Percentiles rank a stretch among this genome's conserved stretches.
Evolutionary conservation across 768 basidiomycete species (phyloP).

Genomic region (Suillus lakei): DNA sequence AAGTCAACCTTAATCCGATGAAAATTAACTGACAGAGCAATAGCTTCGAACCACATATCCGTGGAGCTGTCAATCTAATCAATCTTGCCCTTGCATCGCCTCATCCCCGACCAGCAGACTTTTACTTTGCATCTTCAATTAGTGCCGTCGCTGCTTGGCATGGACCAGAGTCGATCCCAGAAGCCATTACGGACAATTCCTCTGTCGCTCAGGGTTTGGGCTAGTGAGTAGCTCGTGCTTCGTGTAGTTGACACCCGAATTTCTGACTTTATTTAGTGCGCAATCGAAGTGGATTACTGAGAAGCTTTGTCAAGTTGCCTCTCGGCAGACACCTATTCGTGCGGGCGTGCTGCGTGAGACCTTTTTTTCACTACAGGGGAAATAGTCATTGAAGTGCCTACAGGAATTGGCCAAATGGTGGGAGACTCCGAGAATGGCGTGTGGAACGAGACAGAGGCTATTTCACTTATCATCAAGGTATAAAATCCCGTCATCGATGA

Average conservation of each 20-base stretch:
- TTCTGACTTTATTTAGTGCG: conserved; percentile 14
- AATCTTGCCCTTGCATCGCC: conserved; percentile 49
- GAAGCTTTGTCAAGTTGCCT: conserved; percentile 52
- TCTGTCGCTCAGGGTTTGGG: conserved; percentile 36
- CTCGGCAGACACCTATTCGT: conserved; percentile 27
- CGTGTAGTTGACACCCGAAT: not conserved
- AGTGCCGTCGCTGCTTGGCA: conserved; percentile 34
- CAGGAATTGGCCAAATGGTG: conserved; percentile 61
- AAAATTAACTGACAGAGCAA: conserved; percentile 8
- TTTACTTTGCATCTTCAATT: conserved; percentile 58
- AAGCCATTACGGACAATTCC: conserved; percentile 28
- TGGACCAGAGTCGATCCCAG: conserved; percentile 22
- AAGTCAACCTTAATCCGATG: not conserved
- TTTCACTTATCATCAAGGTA: conserved; percentile 37
- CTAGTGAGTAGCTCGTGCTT: conserved; percentile 31
- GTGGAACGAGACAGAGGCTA: conserved; percentile 57
- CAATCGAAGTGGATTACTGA: conserved; percentile 58
- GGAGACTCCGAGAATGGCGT: conserved; percentile 53
- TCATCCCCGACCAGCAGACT: conserved; percentile 37
- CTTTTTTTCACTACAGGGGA: not conserved
- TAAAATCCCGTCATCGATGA: not conserved
- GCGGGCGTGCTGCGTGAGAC: conserved; percentile 27
- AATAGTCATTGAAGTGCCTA: conserved; percentile 35
- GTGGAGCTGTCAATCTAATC: conserved; percentile 54
- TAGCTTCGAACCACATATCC: conserved; percentile 51